Evolutionary conservation across 2,329 filamentous ascomycete genomes (phyloP), one percentile per base, ranked within the genome.

Genomic region (Epichloe uncinata): DNA sequence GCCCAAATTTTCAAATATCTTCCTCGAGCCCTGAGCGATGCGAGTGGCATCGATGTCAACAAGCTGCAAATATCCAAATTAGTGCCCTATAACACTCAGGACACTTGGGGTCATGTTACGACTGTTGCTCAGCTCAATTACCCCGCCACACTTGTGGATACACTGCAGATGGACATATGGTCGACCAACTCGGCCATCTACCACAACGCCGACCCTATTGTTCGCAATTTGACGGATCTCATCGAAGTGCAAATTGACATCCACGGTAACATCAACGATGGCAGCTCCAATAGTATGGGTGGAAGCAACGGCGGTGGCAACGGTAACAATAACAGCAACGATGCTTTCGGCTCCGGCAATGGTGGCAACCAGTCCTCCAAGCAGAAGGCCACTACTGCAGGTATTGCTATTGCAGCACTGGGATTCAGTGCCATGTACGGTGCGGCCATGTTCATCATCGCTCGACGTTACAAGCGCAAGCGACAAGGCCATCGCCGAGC

Each of bases 371-470:
- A 78, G 56, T 77, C 77, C 5, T 72, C 82, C 43, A 78, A 78
- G 54, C 71, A 78, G 60, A 72, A 73, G 60, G 81, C 78, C 41
- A 83, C 81, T 35, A 82, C 77, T 1, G 79, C 77, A 22, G 81
- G 78, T 56, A 82, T 95, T 60, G 87, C 84, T 50, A 75, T 87
- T 20, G 87, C 87, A 59, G 84, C 87, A 26, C 79, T 90, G 34
- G 78, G 79, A 42, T 82, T 89, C 61, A 87, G 87, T 41, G 85
- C 83, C 47, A 82, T 88, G n/a, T 95, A 95, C 58, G 90, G 89
- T 61, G 87, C 85, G 12, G 89, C 87, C 65, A 95, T 96, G 90
- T 91, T 95, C 72, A 82, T 93, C 61, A 81, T 95, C 57, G 90
- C 90, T 46, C 83, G 89, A 54, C 80, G 90, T 53, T 95, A 95